Evolutionary conservation across 2,329 filamentous ascomycete genomes (phyloP).

Genomic region (Cladosporium sp.): DNA sequence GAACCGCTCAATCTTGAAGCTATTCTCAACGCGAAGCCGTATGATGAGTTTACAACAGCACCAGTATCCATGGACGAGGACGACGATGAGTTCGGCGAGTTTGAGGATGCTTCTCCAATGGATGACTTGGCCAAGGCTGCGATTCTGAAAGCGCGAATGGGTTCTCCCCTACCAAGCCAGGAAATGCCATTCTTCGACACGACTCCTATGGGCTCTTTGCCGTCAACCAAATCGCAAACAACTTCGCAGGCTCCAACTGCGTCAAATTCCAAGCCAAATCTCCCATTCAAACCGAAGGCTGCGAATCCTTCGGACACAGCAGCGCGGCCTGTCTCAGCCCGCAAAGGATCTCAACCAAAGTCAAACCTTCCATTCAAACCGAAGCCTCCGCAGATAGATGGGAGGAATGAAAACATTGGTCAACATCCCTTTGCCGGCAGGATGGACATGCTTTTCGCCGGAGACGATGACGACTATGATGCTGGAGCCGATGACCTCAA

Average conservation of each 20-base stretch:
- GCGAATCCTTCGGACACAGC: background rate
- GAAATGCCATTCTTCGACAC: slow-evolving; percentile 9
- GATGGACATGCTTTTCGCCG: slow-evolving; percentile 30
- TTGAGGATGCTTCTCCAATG: slow-evolving; percentile 35
- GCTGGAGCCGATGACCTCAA: slow-evolving; percentile 29
- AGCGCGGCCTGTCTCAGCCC: background rate
- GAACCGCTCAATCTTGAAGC: slow-evolving; percentile 34
- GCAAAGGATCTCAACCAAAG: background rate
- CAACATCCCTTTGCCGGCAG: slow-evolving; percentile 28
- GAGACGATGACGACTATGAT: slow-evolving; percentile 29
- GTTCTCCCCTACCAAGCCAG: slow-evolving; percentile 1
- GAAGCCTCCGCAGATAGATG: slow-evolving; percentile 2
- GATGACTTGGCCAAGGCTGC: slow-evolving; percentile 1
- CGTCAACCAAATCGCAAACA: background rate
- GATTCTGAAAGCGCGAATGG: slow-evolving; percentile 7
- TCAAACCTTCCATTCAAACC: slow-evolving; percentile 17
- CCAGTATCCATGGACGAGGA: slow-evolving; percentile 30
- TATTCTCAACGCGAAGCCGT: slow-evolving; percentile 5
- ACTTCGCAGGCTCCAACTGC: background rate
- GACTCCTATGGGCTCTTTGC: background rate
- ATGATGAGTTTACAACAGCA: slow-evolving; percentile 13
- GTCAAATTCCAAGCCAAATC: background rate
- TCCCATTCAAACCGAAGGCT: slow-evolving; percentile 8
- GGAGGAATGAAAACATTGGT: slow-evolving; percentile 12
- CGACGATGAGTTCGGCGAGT: slow-evolving; percentile 50